Percentiles rank a stretch among this genome's conserved stretches.
These are phyloP conservation scores for Blastobotrys attinorum DNA, from an alignment of 805 yeast species.

Conservation along the genomic window DNA sequence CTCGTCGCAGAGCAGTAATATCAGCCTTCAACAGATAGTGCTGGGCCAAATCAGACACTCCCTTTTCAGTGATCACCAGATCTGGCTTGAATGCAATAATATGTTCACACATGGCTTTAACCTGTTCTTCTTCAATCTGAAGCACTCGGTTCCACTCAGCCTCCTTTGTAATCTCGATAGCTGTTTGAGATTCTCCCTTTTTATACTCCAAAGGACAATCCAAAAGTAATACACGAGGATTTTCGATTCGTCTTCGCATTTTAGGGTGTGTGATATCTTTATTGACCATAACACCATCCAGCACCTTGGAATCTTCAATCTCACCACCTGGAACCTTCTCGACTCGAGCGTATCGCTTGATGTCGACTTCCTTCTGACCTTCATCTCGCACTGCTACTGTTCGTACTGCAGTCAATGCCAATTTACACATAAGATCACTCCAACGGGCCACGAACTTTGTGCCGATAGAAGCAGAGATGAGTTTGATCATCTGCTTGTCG, in stretches of 20 bases:
- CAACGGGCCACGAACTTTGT: slow-evolving; percentile 89
- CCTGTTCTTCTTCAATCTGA: slow-evolving; percentile 97
- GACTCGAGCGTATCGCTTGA: slow-evolving; percentile 84
- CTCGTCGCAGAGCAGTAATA: slow-evolving; percentile 87
- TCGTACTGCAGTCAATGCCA: slow-evolving; percentile 81
- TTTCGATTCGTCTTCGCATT: slow-evolving; percentile 83
- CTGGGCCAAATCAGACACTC: slow-evolving; percentile 96
- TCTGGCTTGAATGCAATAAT: slow-evolving; percentile 83
- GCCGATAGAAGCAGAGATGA: slow-evolving; percentile 88
- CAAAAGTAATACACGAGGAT: slow-evolving; percentile 80
- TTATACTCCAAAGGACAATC: slow-evolving; percentile 98
- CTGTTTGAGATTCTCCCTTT: slow-evolving; percentile 98
- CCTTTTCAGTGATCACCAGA: slow-evolving; percentile 94
- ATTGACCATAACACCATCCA: slow-evolving; percentile 87
- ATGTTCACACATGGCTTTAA: slow-evolving; percentile 76
- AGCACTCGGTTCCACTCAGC: slow-evolving; percentile 93
- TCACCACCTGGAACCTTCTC: slow-evolving; percentile 99
- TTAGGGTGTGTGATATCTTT: slow-evolving; percentile 99
- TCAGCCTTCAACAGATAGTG: slow-evolving; percentile 92
- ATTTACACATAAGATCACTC: slow-evolving; percentile 83
- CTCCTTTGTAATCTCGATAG: slow-evolving; percentile 93
- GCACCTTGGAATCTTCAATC: slow-evolving; percentile 76
- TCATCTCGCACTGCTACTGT: slow-evolving; percentile 50
- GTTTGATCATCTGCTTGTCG: slow-evolving; percentile 77
- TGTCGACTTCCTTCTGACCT: slow-evolving; percentile 68